These are phyloP conservation scores for Pythium aphanidermatum DNA, from an alignment of 352 stramenopile species.

Conservation along the genomic window DNA sequence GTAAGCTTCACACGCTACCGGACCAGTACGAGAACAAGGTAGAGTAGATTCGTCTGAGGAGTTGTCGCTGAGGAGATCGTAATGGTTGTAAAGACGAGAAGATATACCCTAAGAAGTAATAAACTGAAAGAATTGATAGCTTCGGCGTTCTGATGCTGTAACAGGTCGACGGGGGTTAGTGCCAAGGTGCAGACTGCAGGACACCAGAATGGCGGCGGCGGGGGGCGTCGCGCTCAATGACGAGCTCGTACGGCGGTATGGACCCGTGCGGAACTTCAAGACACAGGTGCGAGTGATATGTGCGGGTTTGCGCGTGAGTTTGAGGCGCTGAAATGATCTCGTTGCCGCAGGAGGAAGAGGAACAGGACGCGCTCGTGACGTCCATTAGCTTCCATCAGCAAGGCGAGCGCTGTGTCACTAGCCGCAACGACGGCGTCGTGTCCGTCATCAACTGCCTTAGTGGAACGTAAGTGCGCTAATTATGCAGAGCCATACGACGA, in stretches of 20 bases:
- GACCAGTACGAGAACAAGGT: slow-evolving; percentile 30
- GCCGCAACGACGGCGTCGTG: slow-evolving; percentile 70
- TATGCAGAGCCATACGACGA: too few relatives aligned
- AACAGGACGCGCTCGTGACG: slow-evolving; percentile 47
- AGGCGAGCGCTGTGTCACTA: slow-evolving; percentile 69
- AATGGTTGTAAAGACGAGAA: slow-evolving; percentile 19
- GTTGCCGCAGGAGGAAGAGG: slow-evolving; percentile 47
- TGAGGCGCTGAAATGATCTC: slow-evolving; percentile 3
- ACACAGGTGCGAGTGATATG: slow-evolving; percentile 31
- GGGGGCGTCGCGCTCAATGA: slow-evolving; percentile 46
- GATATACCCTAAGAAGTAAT: too few relatives aligned
- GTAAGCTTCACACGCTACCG: slow-evolving; percentile 20
- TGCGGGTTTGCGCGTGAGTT: not conserved
- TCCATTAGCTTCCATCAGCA: slow-evolving; percentile 78
- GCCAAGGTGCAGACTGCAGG: too few relatives aligned
- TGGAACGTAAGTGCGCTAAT: slow-evolving; percentile 47
- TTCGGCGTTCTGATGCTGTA: too few relatives aligned
- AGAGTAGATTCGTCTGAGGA: too few relatives aligned
- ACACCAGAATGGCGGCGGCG: not conserved
- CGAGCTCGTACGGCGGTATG: slow-evolving; percentile 55
- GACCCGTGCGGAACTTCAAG: slow-evolving; percentile 55
- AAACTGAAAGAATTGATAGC: too few relatives aligned
- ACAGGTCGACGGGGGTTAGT: too few relatives aligned
- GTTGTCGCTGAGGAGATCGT: too few relatives aligned
- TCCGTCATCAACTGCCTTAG: slow-evolving; percentile 80